Base-by-base conservation (phyloP, 768 basidiomycete genomes). In the Trametes cinnabarina region DNA sequence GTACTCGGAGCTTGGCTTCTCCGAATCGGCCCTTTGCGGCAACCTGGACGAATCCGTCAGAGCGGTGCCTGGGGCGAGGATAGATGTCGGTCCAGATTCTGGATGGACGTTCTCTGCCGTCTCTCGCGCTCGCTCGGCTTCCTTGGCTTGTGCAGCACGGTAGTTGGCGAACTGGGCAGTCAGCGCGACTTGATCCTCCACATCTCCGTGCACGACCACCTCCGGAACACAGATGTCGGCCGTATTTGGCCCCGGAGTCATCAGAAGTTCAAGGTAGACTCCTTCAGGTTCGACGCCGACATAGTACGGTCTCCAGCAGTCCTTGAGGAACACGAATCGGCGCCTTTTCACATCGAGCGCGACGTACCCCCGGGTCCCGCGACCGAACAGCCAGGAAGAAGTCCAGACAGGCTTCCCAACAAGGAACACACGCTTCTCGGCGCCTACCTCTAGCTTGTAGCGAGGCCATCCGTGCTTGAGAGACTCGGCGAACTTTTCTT, bases 241-340 rank as follows among this genome's bases (percentile, higher is more conserved):
- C 30, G 30, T 12, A 12, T 6, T 1, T 7, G 30, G 7, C 2
- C 30, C 30, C 30, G 6, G 7, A 12, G 30, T 6, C 47, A 41
- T 32, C 1, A 4, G 28, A 1, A 59, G 51, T 1, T 32, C 26
- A 6, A 34, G n/a, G 11, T 23, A 30, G 22, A 22, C 20, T 4
- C 58, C 58, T 26, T 59, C 58, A 2, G n/a, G n/a, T 17, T 40
- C 39, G 14, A 47, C 28, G n/a, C 32, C 20, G 20, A 48, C 51
- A 30, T 48, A 42, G 28, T 22, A 9, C 17, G 20, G 37, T 0
- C 58, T 44, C 58, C 58, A 59, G 26, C 46, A 20, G 22, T 59
- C 58, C 40, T 59, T 59, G 20, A 59, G 28, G 41, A 41, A 53
- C 4, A 19, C 20, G 34, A 25, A 44, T 3, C 40, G 15, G 12